Evolutionary conservation across 768 basidiomycete species (phyloP).

Genomic region (Porphyrellus cyaneotinctus): DNA sequence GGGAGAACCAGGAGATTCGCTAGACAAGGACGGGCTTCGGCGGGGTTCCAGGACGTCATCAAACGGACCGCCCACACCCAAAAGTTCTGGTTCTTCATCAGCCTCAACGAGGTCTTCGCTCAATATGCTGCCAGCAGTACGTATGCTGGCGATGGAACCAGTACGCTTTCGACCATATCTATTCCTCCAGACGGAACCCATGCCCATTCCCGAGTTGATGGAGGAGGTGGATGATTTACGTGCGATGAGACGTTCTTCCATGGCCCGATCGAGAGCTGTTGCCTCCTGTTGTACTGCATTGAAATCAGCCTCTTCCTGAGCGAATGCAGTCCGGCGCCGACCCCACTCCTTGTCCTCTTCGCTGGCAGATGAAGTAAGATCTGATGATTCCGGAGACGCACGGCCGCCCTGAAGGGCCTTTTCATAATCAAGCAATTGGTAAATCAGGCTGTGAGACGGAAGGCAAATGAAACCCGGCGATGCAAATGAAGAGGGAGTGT

Average conservation of each 20-base stretch:
- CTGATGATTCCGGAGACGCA: constrained; percentile 50
- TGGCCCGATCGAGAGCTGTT: constrained; percentile 78
- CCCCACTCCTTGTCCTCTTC: constrained; percentile 83
- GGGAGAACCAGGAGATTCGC: constrained; percentile 34
- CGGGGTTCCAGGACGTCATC: constrained; percentile 35
- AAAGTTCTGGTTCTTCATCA: constrained; percentile 70
- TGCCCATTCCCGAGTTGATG: constrained; percentile 57
- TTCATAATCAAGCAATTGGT: constrained; percentile 91
- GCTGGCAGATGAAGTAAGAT: constrained; percentile 47
- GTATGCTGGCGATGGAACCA: constrained; percentile 69
- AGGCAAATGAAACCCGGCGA: constrained; percentile 21
- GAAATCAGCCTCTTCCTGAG: constrained; percentile 45
- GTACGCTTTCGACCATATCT: constrained; percentile 70
- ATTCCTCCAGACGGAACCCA: constrained; percentile 62
- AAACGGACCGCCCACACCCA: constrained; percentile 67
- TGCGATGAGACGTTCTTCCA: constrained; percentile 78
- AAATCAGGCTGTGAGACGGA: constrained; percentile 65
- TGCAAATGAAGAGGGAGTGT: constrained; percentile 20
- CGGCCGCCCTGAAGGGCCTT: constrained; percentile 56
- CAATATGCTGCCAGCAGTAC: constrained; percentile 61
- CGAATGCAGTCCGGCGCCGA: constrained; percentile 55
- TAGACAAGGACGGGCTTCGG: constrained; percentile 34
- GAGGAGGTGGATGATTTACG: constrained; percentile 71
- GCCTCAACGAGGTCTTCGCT: constrained; percentile 82
- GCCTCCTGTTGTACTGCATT: constrained; percentile 69